Evolutionary conservation across 2,329 filamentous ascomycete genomes (phyloP), one percentile per base, ranked within the genome.

Genomic region (Dissoconium aciculare): DNA sequence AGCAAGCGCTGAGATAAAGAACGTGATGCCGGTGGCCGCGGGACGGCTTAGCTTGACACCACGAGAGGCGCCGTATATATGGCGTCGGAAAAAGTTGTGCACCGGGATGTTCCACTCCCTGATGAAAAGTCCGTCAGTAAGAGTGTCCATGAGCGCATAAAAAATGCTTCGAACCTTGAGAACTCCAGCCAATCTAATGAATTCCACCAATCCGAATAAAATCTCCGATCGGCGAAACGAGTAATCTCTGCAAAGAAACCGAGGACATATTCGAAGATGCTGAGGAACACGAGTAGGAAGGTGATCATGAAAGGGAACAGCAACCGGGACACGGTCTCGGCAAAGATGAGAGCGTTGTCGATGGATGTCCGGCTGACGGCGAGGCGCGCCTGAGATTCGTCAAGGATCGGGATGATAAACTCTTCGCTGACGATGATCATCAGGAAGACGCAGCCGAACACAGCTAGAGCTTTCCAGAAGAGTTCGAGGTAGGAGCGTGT

Each of bases 31-130:
- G 15, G 85, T 95, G 15, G 89, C 85, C 34, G 78, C 64, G 11
- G 69, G 66, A 34, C 75, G 73, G 12, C 82, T 85, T 46, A 91
- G 75, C 44, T 78, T 74, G 12, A 38, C 41, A 9, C 75, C 72
- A 6, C 80, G 67, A 9, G 77, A 79, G 2, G 84, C 84, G 34
- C 74, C 78, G 58, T 95, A 98, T 41, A 98, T 87, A 56, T 98
- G 89, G 14, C 89, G 71, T 5, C 85, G 76, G 47, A 95, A 78
- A 61, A 94, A 98, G 51, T 85, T 79, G 59, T 95, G 89, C 5
- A 94, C 87, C 26, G 87, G 87, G n/a, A 92, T 73, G 53, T 95
- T 95, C 87, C 89, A 95, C 61, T 94, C 81, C 42, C 84, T 74
- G 19, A 8, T 23, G n/a, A n/a, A 8, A 77, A 85, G 11, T n/a